These are phyloP conservation scores for Sarocladium kiliense DNA, from an alignment of 2,329 filamentous ascomycete genomes.

Conservation along the genomic window DNA sequence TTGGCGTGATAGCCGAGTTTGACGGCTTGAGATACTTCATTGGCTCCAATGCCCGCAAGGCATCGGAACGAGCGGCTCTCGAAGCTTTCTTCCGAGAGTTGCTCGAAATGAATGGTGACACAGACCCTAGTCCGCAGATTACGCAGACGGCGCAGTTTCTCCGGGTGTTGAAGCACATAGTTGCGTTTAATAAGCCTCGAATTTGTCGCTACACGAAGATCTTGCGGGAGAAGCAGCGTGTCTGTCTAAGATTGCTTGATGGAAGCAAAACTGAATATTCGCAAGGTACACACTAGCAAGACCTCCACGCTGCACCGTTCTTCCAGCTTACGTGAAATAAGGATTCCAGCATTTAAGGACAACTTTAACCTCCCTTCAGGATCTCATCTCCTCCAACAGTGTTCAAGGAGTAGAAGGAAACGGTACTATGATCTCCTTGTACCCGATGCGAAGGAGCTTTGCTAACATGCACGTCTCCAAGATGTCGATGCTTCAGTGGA, in stretches of 20 bases:
- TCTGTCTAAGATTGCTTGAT: not conserved
- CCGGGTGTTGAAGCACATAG: not conserved
- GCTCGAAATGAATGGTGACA: not conserved
- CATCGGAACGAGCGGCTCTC: not conserved
- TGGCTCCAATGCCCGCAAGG: not conserved
- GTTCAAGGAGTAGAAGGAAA: too few species aligned
- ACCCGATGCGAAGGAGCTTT: too few species aligned
- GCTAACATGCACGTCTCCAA: not conserved
- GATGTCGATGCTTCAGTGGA: not conserved
- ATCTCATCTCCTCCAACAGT: not conserved
- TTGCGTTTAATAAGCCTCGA: not conserved
- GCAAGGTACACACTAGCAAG: not conserved
- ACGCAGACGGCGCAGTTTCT: not conserved
- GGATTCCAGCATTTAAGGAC: too few species aligned
- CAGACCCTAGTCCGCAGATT: not conserved
- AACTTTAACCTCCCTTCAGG: not conserved
- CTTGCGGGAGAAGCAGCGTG: not conserved
- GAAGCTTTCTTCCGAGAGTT: not conserved
- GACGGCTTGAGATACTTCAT: not conserved
- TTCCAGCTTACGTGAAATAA: too few species aligned
- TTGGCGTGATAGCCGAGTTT: not conserved
- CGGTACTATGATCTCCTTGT: too few species aligned
- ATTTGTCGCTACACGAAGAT: not conserved
- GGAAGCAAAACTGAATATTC: not conserved
- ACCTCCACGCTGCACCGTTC: too few species aligned